Evolutionary conservation across 179 eudicot genomes (phyloP).

Genomic region (Patellifolia procumbens): DNA sequence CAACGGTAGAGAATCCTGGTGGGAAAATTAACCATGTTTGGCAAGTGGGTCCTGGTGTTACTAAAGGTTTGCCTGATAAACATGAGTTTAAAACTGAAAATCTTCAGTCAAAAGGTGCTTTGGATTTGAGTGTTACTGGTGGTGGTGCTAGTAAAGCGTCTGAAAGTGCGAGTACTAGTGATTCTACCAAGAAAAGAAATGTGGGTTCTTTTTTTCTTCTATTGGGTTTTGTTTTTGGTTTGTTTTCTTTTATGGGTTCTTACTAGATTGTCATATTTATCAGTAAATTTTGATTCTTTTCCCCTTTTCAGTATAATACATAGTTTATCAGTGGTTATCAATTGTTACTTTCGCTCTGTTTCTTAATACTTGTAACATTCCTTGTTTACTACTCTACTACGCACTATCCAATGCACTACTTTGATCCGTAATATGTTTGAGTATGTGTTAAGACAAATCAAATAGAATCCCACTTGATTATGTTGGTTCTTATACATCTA

Average conservation of each 20-base stretch:
- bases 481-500: too few species aligned
- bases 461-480: too few species aligned
- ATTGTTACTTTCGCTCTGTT: not conserved
- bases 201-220: constrained; percentile 28
- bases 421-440: too few species aligned
- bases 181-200: constrained; percentile 28
- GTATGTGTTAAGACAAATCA: too few species aligned
- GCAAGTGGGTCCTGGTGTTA: constrained; percentile 68
- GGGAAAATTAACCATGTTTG: constrained; percentile 64
- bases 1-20: constrained; percentile 29
- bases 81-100: constrained; percentile 49
- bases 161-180: not conserved
- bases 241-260: constrained; percentile 2
- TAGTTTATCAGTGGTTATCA: not conserved
- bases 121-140: constrained; percentile 21
- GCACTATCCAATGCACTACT: too few species aligned
- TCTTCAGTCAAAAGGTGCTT: constrained; percentile 37
- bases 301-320: not conserved
- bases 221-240: constrained; percentile 9
- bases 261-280: not conserved
- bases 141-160: not conserved
- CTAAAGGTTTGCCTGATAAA: constrained; percentile 39
- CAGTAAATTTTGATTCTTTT: not conserved
- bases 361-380: not conserved
- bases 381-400: too few species aligned